Conservation (phyloP, 1,284 basidiomycete genomes). For the Malassezia obtusa region DNA sequence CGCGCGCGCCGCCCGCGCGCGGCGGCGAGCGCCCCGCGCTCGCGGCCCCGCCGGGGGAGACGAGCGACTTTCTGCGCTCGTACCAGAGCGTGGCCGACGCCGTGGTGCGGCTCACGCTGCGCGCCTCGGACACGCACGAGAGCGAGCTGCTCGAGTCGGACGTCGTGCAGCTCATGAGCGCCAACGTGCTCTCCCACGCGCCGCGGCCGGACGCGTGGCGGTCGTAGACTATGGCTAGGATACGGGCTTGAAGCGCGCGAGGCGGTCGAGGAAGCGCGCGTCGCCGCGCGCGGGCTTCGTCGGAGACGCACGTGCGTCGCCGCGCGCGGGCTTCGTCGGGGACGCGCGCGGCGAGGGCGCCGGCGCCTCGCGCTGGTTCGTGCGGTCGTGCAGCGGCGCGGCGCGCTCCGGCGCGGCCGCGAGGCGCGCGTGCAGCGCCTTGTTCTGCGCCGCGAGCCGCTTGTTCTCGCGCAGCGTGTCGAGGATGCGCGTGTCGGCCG, state of each 20-base stretch:
- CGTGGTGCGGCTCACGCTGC: constrained; percentile 26
- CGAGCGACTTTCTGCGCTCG: constrained; percentile 27
- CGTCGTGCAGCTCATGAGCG: constrained; percentile 35
- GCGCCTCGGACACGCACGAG: constrained; percentile 12
- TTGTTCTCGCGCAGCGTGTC: constrained; percentile 32
- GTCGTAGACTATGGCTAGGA: neutral
- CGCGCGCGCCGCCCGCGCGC: neutral
- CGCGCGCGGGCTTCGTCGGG: neutral
- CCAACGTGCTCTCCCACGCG: constrained; percentile 18
- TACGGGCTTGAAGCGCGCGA: constrained; percentile 3
- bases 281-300: neutral
- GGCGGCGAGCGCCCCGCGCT: neutral
- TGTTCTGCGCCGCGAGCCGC: constrained; percentile 6
- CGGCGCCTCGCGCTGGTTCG: neutral
- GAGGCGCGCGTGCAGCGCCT: neutral
- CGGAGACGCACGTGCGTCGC: neutral
- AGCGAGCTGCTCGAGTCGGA: constrained; percentile 30
- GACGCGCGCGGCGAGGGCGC: neutral
- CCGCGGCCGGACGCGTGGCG: neutral
- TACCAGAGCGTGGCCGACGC: constrained; percentile 31
- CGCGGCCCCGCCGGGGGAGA: constrained; percentile 6
- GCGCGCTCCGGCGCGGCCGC: neutral
- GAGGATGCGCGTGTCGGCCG: constrained; percentile 34
- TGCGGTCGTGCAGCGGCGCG: neutral
- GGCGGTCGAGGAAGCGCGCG: constrained; percentile 1